Evolutionary conservation across 306 rosid species (phyloP).

Genomic region (Fragaria vesca): DNA sequence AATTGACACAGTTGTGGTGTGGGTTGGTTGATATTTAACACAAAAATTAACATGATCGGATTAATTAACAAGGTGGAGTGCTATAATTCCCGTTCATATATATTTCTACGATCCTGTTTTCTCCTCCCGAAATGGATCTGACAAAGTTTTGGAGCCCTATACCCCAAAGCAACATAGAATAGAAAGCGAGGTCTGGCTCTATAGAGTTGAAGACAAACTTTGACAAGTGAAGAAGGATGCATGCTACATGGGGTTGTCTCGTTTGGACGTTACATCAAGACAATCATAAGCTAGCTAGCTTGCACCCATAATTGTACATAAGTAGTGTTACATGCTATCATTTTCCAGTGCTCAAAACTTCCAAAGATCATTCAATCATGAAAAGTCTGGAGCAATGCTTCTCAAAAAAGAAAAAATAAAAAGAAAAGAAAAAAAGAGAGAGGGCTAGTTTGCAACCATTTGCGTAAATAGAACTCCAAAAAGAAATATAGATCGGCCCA

Average conservation of each 20-base stretch:
- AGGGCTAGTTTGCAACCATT: neutral
- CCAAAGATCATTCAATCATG: neutral
- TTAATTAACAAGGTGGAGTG: neutral
- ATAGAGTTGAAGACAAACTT: neutral
- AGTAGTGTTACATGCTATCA: neutral
- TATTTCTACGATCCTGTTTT: neutral
- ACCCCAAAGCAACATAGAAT: neutral
- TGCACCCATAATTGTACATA: neutral
- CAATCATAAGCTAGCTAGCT: neutral
- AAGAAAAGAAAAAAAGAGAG: no score
- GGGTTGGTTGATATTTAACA: neutral
- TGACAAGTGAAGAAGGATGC: neutral
- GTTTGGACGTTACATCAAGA: neutral
- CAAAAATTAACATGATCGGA: neutral
- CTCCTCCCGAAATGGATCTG: neutral
- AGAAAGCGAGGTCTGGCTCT: neutral
- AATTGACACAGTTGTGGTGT: neutral
- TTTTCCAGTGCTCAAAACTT: neutral
- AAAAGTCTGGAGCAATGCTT: neutral
- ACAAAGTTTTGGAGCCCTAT: neutral
- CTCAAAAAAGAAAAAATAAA: neutral
- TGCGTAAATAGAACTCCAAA: no score
- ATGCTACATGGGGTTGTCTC: neutral
- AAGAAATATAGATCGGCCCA: neutral
- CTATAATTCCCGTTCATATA: neutral